Base-by-base conservation (phyloP, 805 yeast genomes). In the Kuraishia hungarica region DNA sequence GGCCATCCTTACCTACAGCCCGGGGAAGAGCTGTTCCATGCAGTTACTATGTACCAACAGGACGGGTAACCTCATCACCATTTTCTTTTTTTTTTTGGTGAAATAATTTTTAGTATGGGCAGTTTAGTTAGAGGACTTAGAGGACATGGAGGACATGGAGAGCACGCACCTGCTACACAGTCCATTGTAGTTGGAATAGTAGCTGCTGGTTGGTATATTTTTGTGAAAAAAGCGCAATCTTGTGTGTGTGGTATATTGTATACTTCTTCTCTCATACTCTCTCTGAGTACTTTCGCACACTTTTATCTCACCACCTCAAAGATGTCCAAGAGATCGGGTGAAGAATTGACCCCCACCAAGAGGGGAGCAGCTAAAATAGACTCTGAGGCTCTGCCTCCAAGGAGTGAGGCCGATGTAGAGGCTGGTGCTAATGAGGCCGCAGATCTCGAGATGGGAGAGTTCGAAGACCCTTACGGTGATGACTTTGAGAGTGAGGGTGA, bases 401-500 rank as follows among this genome's bases (percentile, higher is more conserved):
- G 43, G 3, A 55, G 61, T 21, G 72, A 64, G 6, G 51, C 19
- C 17, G 21, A 21, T 8, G 28, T 35, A 5, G 51, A 23, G 29
- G 35, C 51, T 8, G 51, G 35, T 7, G 51, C 35, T 19, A 15
- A 20, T 19, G 51, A 49, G 35, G 51, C 51, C 5, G 63, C 69
- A 3, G 84, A 83, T 58, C 71, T 75, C 39, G 86, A 83, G 20
- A 81, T 85, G 81, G 96, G 93, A 26, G 96, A 87, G 61, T 87
- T 87, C 69, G 97, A 91, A 69, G 94, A 87, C 65, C 84, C 88
- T 48, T 86, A 84, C 62, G 96, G 96, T 58, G 97, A 89, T 66
- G 97, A 92, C 65, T 90, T 85, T 61, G 97, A 90, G 63, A 88
- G 93, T 73, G 96, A 89, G 62, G 96, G 89, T 54, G 96, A 87